Evolutionary conservation across 2,329 filamentous ascomycete species (phyloP), one percentile per base, ranked within the genome.

Genomic region (Aspergillus novoparasiticus): DNA sequence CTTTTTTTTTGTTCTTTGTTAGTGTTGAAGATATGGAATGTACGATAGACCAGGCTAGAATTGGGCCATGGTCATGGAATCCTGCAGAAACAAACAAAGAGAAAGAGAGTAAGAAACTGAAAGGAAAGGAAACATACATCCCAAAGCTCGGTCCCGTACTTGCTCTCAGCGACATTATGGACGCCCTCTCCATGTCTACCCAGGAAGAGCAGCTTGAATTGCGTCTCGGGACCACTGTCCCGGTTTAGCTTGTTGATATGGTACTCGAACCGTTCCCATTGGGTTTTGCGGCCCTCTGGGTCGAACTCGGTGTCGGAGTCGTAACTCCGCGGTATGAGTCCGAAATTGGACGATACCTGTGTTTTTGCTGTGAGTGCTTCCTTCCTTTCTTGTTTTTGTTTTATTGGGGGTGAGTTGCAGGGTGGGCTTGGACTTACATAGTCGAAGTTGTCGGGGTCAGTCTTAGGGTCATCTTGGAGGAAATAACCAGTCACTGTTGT

Each of bases 151-250:
- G 84, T 87, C 34, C 86, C 87, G 65, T 87, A 89, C 64, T 79
- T 83, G 2, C 75, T 71, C 69, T 89, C 84, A 1, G 86, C 87
- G 14, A 86, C 85, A 69, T 89, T 89, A 75, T 89, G 85, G 63
- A 80, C 80, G 5, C 87, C 87, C 72, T 89, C 82, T 26, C 87
- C 87, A 70, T 89, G 87, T 32, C 87, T 82, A 48, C 84, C 86
- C 43, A 88, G 76, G 70, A 85, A 87, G 43, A 89, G 76, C 0
- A 89, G 75, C 58, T 84, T 84, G 74, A 87, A 88, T 28, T 75
- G 74, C 4, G 80, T 78, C 41, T 77, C 77, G 0, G 69, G 54
- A 0, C 72, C 71, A 3, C 75, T 75, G 2, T 79, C 61, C 62
- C 62, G 48, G 69, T 85, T 84, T n/a, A 87, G 70, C 3, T 73